Evolutionary conservation across 139 green algal genomes (phyloP).

Genomic region (Eudorina sp.): DNA sequence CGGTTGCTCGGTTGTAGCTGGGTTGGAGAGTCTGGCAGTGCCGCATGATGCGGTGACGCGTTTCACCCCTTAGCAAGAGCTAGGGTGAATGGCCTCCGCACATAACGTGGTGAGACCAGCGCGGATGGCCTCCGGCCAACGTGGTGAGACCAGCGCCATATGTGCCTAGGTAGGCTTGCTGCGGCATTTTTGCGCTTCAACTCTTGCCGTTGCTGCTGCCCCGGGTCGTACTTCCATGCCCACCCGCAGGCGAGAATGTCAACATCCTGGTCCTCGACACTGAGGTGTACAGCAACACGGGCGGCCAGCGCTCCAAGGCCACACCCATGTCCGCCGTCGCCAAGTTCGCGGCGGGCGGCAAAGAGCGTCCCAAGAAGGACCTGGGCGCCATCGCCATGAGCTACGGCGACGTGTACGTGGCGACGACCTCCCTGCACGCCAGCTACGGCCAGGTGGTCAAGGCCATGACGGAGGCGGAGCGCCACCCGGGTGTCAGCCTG

Average conservation of each 20-base stretch:
- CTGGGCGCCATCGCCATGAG: conserved; percentile 59
- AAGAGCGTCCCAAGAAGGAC: conserved; percentile 72
- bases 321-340: conserved; percentile 68
- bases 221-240: too few relatives aligned
- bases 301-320: conserved; percentile 74
- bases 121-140: too few relatives aligned
- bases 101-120: too few relatives aligned
- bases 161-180: too few relatives aligned
- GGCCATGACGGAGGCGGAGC: conserved; percentile 65
- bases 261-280: conserved; percentile 78
- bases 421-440: conserved; percentile 63
- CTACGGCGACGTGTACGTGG: conserved; percentile 74
- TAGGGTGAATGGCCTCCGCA: too few relatives aligned
- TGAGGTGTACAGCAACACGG: conserved; percentile 77
- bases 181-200: too few relatives aligned
- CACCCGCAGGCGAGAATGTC: conserved; percentile 54
- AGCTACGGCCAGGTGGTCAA: conserved; percentile 73
- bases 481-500: conserved; percentile 65
- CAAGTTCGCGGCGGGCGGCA: conserved; percentile 74
- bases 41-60: too few relatives aligned
- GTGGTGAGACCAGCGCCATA: too few relatives aligned
- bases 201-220: neutral
- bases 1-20: too few relatives aligned
- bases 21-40: too few relatives aligned
- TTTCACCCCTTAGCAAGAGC: too few relatives aligned